Base-by-base conservation (phyloP, 371 early-diverging fungal species). In the Phascolomyces articulosus region DNA sequence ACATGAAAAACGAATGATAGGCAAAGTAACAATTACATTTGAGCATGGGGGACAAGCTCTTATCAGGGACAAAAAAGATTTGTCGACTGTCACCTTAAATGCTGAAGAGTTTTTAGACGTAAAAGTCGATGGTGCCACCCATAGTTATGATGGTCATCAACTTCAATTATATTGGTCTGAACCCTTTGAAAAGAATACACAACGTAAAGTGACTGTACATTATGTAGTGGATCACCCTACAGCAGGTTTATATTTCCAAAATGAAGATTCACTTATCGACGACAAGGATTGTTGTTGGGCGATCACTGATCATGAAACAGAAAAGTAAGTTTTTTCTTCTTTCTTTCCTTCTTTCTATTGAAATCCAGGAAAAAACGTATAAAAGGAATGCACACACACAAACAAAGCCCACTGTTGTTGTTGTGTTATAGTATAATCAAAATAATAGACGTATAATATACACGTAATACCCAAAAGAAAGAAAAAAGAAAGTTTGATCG, bases 221-320 rank as follows among this genome's bases (percentile, higher is more conserved):
- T 86, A 84, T 61, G 58, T 18, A 0, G 56, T 83, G 9, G 68
- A 68, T n/a, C 51, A 80, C 23, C 88, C 88, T 24, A 62, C 74
- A 20, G 64, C 74, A 20, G 82, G 79, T 26, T 40, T 78, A 16
- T 72, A 69, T 64, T 79, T 78, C 55, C 56, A 60, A 16, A 62
- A 67, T 1, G 61, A 54, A 21, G 68, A 65, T 28, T 55, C 56
- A 20, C 23, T 28, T 24, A 64, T 63, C 10, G 54, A 64, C 9
- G 63, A 51, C 11, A 34, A 31, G 11, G 49, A 57, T 20, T 29
- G 63, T 4, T 49, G 40, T 23, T 73, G 63, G 60, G 69, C 64
- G 3, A 66, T 77, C 29, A 77, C 74, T 1, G 76, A 78, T 41
- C 68, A 78, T 62, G 79, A 80, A 59, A 72, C 79, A 11, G 76